Evolutionary conservation across 208 protist genomes (phyloP).

Genomic region (Leishmania tropica): DNA sequence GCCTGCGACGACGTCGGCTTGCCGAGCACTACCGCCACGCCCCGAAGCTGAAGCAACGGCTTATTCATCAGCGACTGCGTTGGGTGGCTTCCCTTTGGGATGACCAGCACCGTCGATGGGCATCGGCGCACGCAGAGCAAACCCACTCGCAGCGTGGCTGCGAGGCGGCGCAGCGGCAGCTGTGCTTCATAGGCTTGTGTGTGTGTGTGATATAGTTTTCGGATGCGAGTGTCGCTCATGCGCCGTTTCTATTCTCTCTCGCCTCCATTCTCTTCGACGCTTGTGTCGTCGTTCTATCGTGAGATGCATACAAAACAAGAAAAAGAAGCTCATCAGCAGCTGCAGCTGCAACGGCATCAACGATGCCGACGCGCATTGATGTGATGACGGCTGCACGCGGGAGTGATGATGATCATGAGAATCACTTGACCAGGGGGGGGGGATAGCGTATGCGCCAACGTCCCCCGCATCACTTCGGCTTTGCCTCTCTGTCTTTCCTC

Average conservation of each 20-base stretch:
- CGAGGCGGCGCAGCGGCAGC: neutral
- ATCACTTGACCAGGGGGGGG: neutral
- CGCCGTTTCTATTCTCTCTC: neutral
- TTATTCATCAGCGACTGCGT: slow-evolving; percentile 18
- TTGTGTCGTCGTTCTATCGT: neutral
- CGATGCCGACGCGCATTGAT: neutral
- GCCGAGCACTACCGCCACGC: slow-evolving; percentile 20
- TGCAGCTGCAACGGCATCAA: neutral
- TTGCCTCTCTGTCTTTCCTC: neutral
- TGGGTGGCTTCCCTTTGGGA: neutral
- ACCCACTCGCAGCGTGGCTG: neutral
- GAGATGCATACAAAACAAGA: neutral
- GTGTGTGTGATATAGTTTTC: neutral
- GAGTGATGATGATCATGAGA: neutral
- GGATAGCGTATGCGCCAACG: neutral
- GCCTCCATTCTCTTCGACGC: neutral
- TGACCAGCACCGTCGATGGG: neutral
- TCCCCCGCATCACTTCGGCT: neutral
- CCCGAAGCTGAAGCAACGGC: slow-evolving; percentile 17
- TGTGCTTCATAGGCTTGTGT: neutral
- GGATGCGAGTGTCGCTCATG: neutral
- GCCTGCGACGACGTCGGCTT: slow-evolving; percentile 8
- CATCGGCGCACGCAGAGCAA: neutral
- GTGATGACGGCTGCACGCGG: neutral
- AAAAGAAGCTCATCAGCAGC: neutral